A percentile compares a stretch with the other conserved stretches of the same genome.
Conservation (phyloP, 73 alveolate species). For the Breviolum minutum region DNA sequence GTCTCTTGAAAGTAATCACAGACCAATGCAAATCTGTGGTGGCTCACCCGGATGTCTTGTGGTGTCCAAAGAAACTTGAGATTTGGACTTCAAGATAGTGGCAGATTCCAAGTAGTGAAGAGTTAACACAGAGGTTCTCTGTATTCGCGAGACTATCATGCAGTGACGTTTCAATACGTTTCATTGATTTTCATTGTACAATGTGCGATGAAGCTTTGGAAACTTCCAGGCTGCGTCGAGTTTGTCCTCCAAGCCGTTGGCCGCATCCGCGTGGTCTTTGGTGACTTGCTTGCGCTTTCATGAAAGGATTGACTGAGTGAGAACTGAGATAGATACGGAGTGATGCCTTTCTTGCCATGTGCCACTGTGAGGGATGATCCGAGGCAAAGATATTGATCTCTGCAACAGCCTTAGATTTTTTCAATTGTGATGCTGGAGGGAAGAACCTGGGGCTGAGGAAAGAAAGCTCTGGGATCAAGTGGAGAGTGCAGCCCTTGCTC, state of each 20-base stretch:
- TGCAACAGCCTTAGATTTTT: background rate
- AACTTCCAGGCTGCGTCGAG: background rate
- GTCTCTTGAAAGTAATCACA: too few species aligned
- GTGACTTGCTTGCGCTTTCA: background rate
- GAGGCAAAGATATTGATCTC: background rate
- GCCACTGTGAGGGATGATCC: background rate
- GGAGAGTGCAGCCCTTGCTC: background rate
- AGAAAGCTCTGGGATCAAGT: background rate
- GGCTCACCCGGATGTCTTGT: too few species aligned
- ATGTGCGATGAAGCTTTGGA: background rate
- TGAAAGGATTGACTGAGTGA: background rate
- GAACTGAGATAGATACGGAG: too few species aligned
- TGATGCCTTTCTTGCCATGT: too few species aligned
- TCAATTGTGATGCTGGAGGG: background rate
- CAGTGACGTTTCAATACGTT: too few species aligned
- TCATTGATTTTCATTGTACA: too few species aligned
- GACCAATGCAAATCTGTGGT: too few species aligned
- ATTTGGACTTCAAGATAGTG: too few species aligned
- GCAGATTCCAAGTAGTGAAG: too few species aligned
- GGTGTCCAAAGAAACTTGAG: too few species aligned
- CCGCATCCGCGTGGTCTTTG: constrained; percentile 15
- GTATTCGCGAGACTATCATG: too few species aligned
- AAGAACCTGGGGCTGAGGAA: background rate
- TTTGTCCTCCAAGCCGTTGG: constrained; percentile 2
- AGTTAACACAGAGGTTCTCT: too few species aligned